phyloP scores from a whole-genome alignment of 2,329 filamentous ascomycete species.

The Colletotrichum scovillei region DNA sequence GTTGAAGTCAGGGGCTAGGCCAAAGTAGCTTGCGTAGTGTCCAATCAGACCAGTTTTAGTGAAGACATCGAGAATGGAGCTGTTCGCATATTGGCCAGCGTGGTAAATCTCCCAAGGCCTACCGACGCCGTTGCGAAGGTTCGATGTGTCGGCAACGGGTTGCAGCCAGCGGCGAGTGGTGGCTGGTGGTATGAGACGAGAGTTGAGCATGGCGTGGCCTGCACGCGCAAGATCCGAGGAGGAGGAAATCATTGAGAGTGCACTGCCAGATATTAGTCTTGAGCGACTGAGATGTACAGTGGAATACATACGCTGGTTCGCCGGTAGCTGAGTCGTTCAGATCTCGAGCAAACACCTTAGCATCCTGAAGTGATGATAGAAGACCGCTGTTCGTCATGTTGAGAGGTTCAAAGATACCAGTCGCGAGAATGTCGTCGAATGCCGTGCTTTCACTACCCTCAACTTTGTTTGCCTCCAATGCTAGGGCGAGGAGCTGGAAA shows the following conservation, averaged over 20 bases:
- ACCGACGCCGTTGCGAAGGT: conserved; percentile 47
- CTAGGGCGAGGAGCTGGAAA: conserved; percentile 41
- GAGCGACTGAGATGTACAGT: neutral
- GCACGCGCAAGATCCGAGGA: conserved; percentile 38
- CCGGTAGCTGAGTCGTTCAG: conserved; percentile 32
- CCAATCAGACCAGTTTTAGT: conserved; percentile 44
- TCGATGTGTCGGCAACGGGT: conserved; percentile 44
- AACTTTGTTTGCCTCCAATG: conserved; percentile 21
- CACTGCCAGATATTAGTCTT: neutral
- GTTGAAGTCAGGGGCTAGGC: conserved; percentile 40
- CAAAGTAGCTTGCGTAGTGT: conserved; percentile 43
- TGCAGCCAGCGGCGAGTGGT: conserved; percentile 47
- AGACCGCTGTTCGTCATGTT: conserved; percentile 36
- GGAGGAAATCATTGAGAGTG: conserved; percentile 38
- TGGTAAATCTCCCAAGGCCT: conserved; percentile 48
- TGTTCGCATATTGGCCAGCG: conserved; percentile 37
- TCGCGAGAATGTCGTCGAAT: conserved; percentile 20
- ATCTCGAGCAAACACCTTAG: conserved; percentile 28
- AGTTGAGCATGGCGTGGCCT: conserved; percentile 40
- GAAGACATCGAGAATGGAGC: conserved; percentile 40
- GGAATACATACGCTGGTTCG: conserved; percentile 36
- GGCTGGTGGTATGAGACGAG: conserved; percentile 36
- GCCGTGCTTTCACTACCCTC: neutral
- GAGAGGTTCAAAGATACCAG: conserved; percentile 34
- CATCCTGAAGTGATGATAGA: neutral